Evolutionary conservation across 805 yeast species (phyloP).

Genomic region (Torulaspora delbrueckii): DNA sequence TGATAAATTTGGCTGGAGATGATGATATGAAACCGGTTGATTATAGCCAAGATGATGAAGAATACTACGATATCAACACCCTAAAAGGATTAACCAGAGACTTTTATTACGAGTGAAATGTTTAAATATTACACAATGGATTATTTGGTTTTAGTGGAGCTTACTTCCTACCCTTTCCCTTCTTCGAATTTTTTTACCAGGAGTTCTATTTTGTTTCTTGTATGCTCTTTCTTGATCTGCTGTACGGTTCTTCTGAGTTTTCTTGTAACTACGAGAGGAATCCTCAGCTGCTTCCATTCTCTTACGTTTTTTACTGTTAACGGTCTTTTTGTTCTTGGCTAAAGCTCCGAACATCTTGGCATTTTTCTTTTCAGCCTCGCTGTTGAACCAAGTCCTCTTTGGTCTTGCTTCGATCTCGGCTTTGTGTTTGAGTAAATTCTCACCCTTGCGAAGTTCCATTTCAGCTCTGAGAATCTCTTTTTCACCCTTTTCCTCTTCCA

Average conservation of each 20-base stretch:
- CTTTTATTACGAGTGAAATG: conserved; percentile 27
- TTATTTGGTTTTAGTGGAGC: not conserved
- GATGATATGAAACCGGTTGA: not conserved
- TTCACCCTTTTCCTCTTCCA: conserved; percentile 82
- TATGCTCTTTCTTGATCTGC: conserved; percentile 43
- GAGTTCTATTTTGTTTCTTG: conserved; percentile 32
- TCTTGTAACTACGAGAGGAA: conserved; percentile 59
- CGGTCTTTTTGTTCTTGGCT: conserved; percentile 46
- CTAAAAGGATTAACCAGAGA: conserved; percentile 23
- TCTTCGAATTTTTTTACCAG: conserved; percentile 27
- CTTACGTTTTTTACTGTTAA: conserved; percentile 69
- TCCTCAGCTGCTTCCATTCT: conserved; percentile 60
- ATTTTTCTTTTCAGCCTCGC: conserved; percentile 41
- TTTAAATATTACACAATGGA: not conserved
- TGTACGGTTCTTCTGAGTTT: conserved; percentile 69
- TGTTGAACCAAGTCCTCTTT: conserved; percentile 94
- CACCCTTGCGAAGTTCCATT: conserved; percentile 82
- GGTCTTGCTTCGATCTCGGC: conserved; percentile 87
- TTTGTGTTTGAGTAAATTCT: conserved; percentile 72
- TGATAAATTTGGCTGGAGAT: conserved; percentile 38
- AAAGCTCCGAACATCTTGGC: conserved; percentile 36
- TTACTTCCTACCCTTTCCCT: conserved; percentile 18
- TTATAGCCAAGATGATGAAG: conserved; percentile 16
- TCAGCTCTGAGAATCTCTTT: conserved; percentile 86
- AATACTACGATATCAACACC: conserved; percentile 24